phyloP scores from a whole-genome alignment of 2,329 filamentous ascomycete species.

The Colletotrichum phormii region DNA sequence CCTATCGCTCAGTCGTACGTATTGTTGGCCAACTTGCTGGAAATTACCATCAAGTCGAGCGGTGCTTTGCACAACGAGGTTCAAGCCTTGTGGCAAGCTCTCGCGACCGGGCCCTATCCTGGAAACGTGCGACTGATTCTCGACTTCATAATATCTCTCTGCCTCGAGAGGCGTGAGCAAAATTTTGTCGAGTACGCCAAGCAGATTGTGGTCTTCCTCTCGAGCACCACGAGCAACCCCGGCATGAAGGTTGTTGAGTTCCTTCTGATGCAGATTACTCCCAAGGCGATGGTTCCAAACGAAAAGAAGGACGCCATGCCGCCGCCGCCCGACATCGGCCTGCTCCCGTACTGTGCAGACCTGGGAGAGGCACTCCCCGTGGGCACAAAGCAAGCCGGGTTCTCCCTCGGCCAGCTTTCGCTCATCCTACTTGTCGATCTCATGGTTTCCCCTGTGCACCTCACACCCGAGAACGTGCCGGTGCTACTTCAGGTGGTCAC shows the following conservation, averaged over 20 bases:
- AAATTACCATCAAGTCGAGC: constrained; percentile 94
- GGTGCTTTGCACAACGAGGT: constrained; percentile 94
- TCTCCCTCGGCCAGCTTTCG: constrained; percentile 92
- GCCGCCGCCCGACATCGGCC: constrained; percentile 77
- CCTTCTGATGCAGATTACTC: constrained; percentile 87
- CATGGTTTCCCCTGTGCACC: constrained; percentile 90
- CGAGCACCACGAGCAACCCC: constrained; percentile 78
- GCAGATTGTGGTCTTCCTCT: constrained; percentile 96
- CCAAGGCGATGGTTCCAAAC: constrained; percentile 96
- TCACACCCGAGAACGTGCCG: constrained; percentile 83
- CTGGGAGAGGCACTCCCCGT: constrained; percentile 82
- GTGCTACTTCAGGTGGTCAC: constrained; percentile 90
- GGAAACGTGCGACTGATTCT: constrained; percentile 95
- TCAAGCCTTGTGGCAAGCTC: constrained; percentile 95
- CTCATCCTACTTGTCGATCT: constrained; percentile 94
- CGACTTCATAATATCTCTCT: constrained; percentile 95
- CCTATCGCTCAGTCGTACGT: constrained; percentile 95
- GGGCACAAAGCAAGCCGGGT: constrained; percentile 90
- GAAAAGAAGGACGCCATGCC: constrained; percentile 79
- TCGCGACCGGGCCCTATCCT: constrained; percentile 91
- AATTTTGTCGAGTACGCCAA: constrained; percentile 99
- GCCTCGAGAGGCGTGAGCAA: constrained; percentile 92
- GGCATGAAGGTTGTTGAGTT: constrained; percentile 96
- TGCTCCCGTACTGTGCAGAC: constrained; percentile 91
- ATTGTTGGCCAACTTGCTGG: constrained; percentile 91